Evolutionary conservation across 192 early-diverging fungal genomes (phyloP).

Genomic region (Backusella morwellensis): DNA sequence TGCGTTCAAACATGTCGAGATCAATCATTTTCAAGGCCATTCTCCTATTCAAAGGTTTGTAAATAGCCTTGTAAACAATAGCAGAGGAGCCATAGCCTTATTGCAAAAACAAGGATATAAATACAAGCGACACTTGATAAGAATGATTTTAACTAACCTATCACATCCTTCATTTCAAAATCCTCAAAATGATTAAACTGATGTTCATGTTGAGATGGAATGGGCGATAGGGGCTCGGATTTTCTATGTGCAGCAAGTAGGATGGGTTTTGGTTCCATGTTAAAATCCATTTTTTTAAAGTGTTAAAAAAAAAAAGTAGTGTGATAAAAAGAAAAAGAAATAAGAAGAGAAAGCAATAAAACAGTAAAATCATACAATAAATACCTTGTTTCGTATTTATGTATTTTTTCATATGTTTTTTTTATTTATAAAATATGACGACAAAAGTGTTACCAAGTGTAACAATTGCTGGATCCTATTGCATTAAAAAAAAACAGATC

Average conservation of each 20-base stretch:
- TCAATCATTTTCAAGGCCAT: slow-evolving; percentile 88
- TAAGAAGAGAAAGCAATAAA: neutral
- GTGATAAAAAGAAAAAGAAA: neutral
- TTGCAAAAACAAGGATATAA: neutral
- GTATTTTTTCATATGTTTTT: neutral
- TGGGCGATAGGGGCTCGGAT: neutral
- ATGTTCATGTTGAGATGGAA: neutral
- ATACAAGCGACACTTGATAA: neutral
- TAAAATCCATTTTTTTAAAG: neutral
- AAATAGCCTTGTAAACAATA: slow-evolving; percentile 76
- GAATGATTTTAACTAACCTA: slow-evolving; percentile 20
- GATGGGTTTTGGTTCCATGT: neutral
- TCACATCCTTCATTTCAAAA: slow-evolving; percentile 29
- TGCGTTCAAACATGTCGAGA: slow-evolving; percentile 86
- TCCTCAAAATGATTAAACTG: slow-evolving; percentile 32
- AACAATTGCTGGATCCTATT: neutral
- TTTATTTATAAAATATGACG: neutral
- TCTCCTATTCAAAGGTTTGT: slow-evolving; percentile 63
- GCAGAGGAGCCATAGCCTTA: slow-evolving; percentile 87
- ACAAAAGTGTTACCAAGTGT: neutral
- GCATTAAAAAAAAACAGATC: neutral
- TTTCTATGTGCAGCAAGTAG: neutral
- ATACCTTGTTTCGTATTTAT: neutral
- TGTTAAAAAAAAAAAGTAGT: neutral
- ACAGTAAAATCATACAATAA: neutral